Conservation (phyloP, 2,329 filamentous ascomycete genomes). For the Neurospora sp. region DNA sequence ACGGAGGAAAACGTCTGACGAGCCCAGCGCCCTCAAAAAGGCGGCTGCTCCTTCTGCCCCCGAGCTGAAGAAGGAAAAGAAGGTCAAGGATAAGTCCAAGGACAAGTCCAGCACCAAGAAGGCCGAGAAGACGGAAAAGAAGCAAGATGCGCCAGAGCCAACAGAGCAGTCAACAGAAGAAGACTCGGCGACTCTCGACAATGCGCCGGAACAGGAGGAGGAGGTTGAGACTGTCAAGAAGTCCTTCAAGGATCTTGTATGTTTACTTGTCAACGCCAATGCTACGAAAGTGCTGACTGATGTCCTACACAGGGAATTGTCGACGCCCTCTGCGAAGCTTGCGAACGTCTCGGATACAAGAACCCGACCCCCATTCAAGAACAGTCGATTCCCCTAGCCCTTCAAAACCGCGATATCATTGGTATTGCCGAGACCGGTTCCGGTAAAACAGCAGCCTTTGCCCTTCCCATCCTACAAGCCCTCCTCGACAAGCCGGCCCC, state of each 20-base stretch:
- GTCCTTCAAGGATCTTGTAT: slow-evolving; percentile 56
- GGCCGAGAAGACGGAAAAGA: not conserved
- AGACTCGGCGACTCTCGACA: slow-evolving; percentile 17
- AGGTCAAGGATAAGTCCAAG: not conserved
- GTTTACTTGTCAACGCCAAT: slow-evolving; percentile 5
- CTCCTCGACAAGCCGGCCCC: slow-evolving; percentile 81
- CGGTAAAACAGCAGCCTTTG: slow-evolving; percentile 94
- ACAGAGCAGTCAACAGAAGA: slow-evolving; percentile 9
- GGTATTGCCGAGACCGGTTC: slow-evolving; percentile 90
- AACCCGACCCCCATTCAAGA: slow-evolving; percentile 76
- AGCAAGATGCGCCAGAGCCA: slow-evolving; percentile 1
- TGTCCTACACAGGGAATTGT: slow-evolving; percentile 56
- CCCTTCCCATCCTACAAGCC: slow-evolving; percentile 81
- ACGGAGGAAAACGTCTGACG: slow-evolving; percentile 14
- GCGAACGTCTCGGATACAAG: slow-evolving; percentile 71
- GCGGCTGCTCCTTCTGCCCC: not conserved
- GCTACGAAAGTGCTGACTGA: not conserved
- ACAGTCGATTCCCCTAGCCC: slow-evolving; percentile 38
- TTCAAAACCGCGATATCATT: slow-evolving; percentile 77
- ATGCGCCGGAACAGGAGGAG: slow-evolving; percentile 15
- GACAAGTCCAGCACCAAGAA: slow-evolving; percentile 7
- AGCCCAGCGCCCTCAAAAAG: slow-evolving; percentile 2
- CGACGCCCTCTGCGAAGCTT: slow-evolving; percentile 82
- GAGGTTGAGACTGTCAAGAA: slow-evolving; percentile 28
- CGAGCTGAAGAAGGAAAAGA: slow-evolving; percentile 8